These are phyloP conservation scores for Rhinocladiella similis DNA, from an alignment of 2,329 filamentous ascomycete species.

Conservation along the genomic window DNA sequence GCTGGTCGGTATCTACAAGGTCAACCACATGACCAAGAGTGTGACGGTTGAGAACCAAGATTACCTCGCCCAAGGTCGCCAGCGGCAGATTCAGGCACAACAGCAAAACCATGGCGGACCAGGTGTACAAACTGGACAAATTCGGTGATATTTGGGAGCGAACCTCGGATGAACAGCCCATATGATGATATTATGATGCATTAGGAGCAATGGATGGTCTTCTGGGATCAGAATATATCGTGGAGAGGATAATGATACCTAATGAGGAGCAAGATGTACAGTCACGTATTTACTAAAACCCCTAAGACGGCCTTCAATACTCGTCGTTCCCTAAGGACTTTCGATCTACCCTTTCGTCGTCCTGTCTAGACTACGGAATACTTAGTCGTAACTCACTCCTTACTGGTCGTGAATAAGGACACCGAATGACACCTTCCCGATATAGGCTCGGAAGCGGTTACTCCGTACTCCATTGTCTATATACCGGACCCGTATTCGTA, in stretches of 20 bases:
- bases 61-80: conserved; percentile 46
- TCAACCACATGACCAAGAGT: conserved; percentile 97
- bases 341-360: not conserved
- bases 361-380: not conserved
- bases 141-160: not conserved
- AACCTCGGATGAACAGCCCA: not conserved
- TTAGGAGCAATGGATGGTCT: not conserved
- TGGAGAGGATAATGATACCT: not conserved
- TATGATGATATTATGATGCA: not conserved
- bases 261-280: not conserved
- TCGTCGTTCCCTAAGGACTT: not conserved
- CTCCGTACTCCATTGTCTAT: not conserved
- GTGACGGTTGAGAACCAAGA: conserved; percentile 85
- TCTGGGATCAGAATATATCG: not conserved
- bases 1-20: conserved; percentile 97
- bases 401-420: no score
- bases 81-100: conserved; percentile 3
- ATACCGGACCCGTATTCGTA: no score
- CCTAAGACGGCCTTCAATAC: not conserved
- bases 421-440: not conserved
- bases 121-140: not conserved
- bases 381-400: not conserved
- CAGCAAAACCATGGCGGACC: not conserved
- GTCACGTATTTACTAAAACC: not conserved
- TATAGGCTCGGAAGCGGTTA: not conserved